These are phyloP conservation scores for Chrysosporium keratinophilum DNA, from an alignment of 2,329 filamentous ascomycete species.

Conservation along the genomic window DNA sequence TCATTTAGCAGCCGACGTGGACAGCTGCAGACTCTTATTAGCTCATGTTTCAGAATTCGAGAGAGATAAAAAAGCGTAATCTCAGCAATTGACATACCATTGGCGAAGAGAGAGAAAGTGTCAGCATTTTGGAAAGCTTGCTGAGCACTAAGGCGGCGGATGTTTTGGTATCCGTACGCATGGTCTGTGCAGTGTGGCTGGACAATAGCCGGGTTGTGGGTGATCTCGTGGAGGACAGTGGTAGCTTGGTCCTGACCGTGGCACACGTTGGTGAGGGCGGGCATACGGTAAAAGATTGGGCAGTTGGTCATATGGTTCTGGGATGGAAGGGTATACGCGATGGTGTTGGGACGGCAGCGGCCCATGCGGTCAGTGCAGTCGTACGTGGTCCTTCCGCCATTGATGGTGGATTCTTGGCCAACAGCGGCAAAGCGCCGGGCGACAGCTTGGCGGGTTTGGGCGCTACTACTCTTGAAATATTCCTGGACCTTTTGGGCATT, in stretches of 20 bases:
- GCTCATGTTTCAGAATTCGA: background rate
- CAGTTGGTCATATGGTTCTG: slow-evolving; percentile 52
- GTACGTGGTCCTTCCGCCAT: slow-evolving; percentile 41
- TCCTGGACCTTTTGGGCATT: slow-evolving; percentile 25
- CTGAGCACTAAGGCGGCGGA: slow-evolving; percentile 36
- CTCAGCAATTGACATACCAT: slow-evolving; percentile 26
- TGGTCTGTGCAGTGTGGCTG: slow-evolving; percentile 50
- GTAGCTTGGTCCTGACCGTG: slow-evolving; percentile 57
- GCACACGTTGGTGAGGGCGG: slow-evolving; percentile 43
- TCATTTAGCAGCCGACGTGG: slow-evolving; percentile 5
- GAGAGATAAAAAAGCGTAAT: background rate
- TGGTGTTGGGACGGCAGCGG: slow-evolving; percentile 43
- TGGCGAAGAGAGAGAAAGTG: slow-evolving; percentile 47
- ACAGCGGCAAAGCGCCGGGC: slow-evolving; percentile 44
- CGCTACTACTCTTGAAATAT: slow-evolving; percentile 53
- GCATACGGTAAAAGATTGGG: slow-evolving; percentile 46
- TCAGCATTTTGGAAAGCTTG: slow-evolving; percentile 55
- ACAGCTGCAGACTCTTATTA: slow-evolving; percentile 3
- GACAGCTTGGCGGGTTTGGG: slow-evolving; percentile 41
- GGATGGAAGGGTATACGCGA: slow-evolving; percentile 53
- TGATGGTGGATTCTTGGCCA: slow-evolving; percentile 45
- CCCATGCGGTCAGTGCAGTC: slow-evolving; percentile 52
- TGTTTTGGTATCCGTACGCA: slow-evolving; percentile 47
- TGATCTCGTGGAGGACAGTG: slow-evolving; percentile 56
- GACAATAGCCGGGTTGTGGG: slow-evolving; percentile 48